phyloP scores from a whole-genome alignment of 2,329 filamentous ascomycete genomes.

The Colletotrichum sidae region DNA sequence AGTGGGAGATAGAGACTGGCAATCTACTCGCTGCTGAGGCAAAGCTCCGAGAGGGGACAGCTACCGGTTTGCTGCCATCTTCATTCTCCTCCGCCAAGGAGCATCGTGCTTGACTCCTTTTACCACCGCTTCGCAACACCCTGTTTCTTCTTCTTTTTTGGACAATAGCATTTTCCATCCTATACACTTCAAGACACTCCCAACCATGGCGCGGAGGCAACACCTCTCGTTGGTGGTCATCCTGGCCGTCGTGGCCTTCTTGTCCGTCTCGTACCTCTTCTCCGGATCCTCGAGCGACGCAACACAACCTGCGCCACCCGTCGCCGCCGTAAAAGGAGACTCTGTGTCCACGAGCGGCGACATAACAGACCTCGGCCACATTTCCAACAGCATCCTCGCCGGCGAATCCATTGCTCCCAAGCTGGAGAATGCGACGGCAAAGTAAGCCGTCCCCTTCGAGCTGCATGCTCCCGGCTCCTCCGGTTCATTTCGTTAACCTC shows the following conservation, averaged over 20 bases:
- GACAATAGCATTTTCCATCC: not conserved
- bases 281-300: constrained; percentile 53
- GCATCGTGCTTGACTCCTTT: constrained; percentile 1
- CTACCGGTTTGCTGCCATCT: not conserved
- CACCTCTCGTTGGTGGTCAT: constrained; percentile 66
- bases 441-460: constrained; percentile 59
- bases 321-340: constrained; percentile 38
- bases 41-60: constrained; percentile 11
- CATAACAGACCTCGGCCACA: constrained; percentile 52
- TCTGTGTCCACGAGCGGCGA: constrained; percentile 25
- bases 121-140: too few relatives aligned
- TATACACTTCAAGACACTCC: constrained; percentile 6
- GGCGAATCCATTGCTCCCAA: constrained; percentile 83
- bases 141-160: not conserved
- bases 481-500: not conserved
- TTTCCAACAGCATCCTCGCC: constrained; percentile 65
- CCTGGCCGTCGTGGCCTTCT: constrained; percentile 65
- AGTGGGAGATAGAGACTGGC: not conserved
- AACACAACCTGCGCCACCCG: constrained; percentile 18
- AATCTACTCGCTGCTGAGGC: not conserved
- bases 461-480: constrained; percentile 2
- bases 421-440: constrained; percentile 84
- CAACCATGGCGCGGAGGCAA: constrained; percentile 63
- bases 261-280: constrained; percentile 70
- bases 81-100: constrained; percentile 11